These are phyloP conservation scores for Papiliotrema laurentii DNA, from an alignment of 1,284 basidiomycete genomes.

Conservation along the genomic window DNA sequence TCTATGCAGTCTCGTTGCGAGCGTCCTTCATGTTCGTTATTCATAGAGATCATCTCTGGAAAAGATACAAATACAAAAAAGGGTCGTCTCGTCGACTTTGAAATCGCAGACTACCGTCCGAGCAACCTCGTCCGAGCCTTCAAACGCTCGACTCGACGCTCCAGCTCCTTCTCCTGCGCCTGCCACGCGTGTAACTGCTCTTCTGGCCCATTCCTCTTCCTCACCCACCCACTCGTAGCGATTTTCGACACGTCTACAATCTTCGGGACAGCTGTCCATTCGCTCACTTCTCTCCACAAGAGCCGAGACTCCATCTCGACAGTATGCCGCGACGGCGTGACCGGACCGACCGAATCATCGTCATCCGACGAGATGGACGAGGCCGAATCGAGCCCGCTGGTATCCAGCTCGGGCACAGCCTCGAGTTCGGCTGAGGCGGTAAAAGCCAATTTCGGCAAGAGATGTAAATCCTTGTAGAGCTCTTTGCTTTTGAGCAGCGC, in stretches of 20 bases:
- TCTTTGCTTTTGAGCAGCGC: conserved; percentile 85
- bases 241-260: conserved; percentile 74
- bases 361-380: conserved; percentile 11
- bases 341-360: conserved; percentile 16
- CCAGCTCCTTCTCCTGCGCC: conserved; percentile 65
- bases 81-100: not conserved
- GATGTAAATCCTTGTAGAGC: conserved; percentile 71
- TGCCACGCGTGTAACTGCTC: conserved; percentile 72
- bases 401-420: conserved; percentile 24
- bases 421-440: conserved; percentile 3
- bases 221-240: conserved; percentile 59
- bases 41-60: not conserved
- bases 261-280: conserved; percentile 68
- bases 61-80: not conserved
- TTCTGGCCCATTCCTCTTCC: conserved; percentile 68
- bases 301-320: conserved; percentile 73
- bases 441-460: conserved; percentile 60
- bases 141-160: conserved; percentile 63
- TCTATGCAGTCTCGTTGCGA: not conserved
- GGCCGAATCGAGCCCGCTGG: conserved; percentile 11
- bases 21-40: not conserved
- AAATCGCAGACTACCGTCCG: not conserved
- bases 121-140: conserved; percentile 17
- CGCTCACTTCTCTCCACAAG: conserved; percentile 74
- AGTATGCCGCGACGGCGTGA: conserved; percentile 59